A percentile compares a stretch with the other conserved stretches of the same genome.
Evolutionary conservation across 1,139 yeast genomes (phyloP).

Genomic region (Saccharomyces pastorianus): DNA sequence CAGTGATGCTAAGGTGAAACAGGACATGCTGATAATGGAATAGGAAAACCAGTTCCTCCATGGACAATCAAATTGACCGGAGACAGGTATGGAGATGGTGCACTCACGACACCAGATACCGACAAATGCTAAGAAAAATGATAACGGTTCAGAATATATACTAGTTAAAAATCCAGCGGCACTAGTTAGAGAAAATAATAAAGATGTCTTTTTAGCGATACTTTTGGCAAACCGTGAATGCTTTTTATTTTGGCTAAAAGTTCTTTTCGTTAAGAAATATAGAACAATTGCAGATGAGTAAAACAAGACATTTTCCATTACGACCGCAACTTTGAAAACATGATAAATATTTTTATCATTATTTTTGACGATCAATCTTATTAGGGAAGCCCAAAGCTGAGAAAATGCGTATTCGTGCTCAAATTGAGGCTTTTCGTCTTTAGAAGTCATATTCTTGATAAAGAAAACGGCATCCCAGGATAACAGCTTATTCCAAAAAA

Average conservation of each 20-base stretch:
- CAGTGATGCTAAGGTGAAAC: conserved; percentile 50
- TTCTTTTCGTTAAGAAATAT: conserved; percentile 40
- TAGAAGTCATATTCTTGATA: conserved; percentile 41
- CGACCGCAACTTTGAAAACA: conserved; percentile 38
- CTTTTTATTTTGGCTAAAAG: conserved; percentile 29
- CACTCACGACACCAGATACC: conserved; percentile 49
- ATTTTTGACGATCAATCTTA: conserved; percentile 26
- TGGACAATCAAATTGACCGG: conserved; percentile 9
- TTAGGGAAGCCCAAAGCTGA: conserved; percentile 59
- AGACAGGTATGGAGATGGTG: conserved; percentile 18
- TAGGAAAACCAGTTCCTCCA: conserved; percentile 13
- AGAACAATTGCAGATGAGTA: conserved; percentile 42
- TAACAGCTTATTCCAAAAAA: conserved; percentile 43
- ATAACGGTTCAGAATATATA: conserved; percentile 70
- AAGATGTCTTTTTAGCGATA: conserved; percentile 31
- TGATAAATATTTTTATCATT: conserved; percentile 34
- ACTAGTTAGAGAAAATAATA: conserved; percentile 56
- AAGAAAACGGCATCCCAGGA: conserved; percentile 88
- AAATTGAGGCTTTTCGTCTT: conserved; percentile 41
- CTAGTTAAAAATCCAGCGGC: conserved; percentile 74
- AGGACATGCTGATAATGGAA: conserved; percentile 47
- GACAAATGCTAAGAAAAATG: conserved; percentile 55
- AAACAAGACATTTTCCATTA: conserved; percentile 48
- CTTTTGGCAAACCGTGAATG: conserved; percentile 5
- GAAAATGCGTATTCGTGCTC: conserved; percentile 93